phyloP scores from a whole-genome alignment of 148 eudicot genomes.

The Euryodendron excelsum region DNA sequence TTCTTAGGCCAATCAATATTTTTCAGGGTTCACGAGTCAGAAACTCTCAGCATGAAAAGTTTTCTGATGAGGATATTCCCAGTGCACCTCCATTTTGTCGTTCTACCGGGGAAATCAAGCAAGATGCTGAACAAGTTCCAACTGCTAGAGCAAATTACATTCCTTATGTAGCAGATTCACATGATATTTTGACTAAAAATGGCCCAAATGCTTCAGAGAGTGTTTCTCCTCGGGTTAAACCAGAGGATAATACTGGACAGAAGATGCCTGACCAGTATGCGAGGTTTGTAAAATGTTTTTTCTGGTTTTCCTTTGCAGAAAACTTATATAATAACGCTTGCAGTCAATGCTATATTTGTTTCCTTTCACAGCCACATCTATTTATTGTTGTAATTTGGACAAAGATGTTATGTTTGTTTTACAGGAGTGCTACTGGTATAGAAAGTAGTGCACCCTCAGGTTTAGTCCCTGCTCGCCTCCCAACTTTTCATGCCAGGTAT shows the following conservation, averaged over 20 bases:
- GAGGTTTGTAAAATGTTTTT: conserved; percentile 42
- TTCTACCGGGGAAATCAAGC: conserved; percentile 37
- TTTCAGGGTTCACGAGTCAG: conserved; percentile 19
- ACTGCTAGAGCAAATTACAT: conserved; percentile 20
- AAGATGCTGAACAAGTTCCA: conserved; percentile 17
- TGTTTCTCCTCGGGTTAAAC: conserved; percentile 23
- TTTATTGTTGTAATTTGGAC: background rate
- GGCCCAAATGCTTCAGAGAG: conserved; percentile 19
- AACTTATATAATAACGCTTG: too few species aligned
- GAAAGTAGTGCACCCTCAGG: conserved; percentile 64
- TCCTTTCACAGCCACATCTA: too few species aligned
- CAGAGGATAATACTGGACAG: conserved; percentile 23
- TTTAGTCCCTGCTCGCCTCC: conserved; percentile 64
- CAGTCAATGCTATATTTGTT: too few species aligned
- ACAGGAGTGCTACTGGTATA: conserved; percentile 50
- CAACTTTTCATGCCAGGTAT: conserved; percentile 96
- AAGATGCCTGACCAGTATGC: conserved; percentile 28
- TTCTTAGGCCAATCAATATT: background rate
- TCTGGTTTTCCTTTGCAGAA: background rate
- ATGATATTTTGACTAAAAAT: conserved; percentile 20
- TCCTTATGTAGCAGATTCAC: conserved; percentile 23
- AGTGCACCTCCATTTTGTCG: conserved; percentile 80
- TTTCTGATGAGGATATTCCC: conserved; percentile 50
- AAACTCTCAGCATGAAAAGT: conserved; percentile 27
- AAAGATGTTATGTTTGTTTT: conserved; percentile 13